Evolutionary conservation across 2,329 filamentous ascomycete species (phyloP).

Genomic region (Lecanicillium sp.): DNA sequence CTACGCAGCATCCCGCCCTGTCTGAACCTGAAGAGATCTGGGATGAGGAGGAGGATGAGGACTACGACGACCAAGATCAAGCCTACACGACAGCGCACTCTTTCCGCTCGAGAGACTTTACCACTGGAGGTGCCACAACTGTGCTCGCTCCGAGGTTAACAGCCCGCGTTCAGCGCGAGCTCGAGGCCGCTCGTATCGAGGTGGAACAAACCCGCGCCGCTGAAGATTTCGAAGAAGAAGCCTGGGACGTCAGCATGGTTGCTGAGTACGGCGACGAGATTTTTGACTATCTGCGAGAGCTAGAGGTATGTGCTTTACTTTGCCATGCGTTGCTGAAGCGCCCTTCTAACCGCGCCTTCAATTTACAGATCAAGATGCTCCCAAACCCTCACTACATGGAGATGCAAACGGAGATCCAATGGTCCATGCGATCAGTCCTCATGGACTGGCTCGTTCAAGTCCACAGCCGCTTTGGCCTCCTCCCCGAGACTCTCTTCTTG

Average conservation of each 20-base stretch:
- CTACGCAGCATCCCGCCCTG: conserved; percentile 15
- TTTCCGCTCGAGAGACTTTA: conserved; percentile 59
- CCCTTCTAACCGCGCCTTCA: conserved; percentile 17
- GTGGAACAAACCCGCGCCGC: conserved; percentile 60
- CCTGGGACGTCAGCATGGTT: conserved; percentile 95
- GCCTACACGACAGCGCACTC: conserved; percentile 74
- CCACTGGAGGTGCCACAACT: conserved; percentile 40
- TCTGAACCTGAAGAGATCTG: conserved; percentile 59
- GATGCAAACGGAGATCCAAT: conserved; percentile 91
- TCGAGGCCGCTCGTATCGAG: conserved; percentile 55
- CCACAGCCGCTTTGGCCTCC: conserved; percentile 79
- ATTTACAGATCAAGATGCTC: conserved; percentile 60
- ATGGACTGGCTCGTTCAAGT: conserved; percentile 99
- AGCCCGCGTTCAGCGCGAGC: conserved; percentile 60
- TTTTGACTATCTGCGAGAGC: conserved; percentile 79
- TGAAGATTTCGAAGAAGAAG: conserved; percentile 81
- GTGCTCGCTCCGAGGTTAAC: conserved; percentile 67
- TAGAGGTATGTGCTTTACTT: conserved; percentile 55
- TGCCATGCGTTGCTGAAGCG: neutral
- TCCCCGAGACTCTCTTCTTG: conserved; percentile 92
- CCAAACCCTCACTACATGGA: conserved; percentile 96
- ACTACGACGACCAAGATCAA: conserved; percentile 49
- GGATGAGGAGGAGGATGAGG: conserved; percentile 72
- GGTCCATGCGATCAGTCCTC: conserved; percentile 95
- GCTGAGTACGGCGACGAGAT: conserved; percentile 95